phyloP scores from a whole-genome alignment of 257 asterid species.

The Plantago ovata region DNA sequence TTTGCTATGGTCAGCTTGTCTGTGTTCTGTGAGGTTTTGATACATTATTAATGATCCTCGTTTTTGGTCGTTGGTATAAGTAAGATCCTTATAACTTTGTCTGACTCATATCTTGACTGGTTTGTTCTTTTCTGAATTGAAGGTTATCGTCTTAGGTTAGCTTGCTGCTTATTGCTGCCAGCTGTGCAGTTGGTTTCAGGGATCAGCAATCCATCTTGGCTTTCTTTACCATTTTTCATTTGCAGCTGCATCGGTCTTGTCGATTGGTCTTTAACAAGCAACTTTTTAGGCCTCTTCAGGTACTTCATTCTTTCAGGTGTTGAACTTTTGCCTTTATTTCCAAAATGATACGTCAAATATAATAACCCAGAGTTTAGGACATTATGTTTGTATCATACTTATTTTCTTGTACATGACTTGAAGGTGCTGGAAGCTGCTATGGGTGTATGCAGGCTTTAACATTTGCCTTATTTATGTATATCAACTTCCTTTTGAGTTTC shows the following conservation, averaged over 20 bases:
- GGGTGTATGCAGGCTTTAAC: constrained; percentile 76
- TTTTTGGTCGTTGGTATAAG: constrained; percentile 3
- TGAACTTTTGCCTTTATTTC: neutral
- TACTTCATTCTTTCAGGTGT: constrained; percentile 28
- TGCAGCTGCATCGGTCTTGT: constrained; percentile 97
- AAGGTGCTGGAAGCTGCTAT: constrained; percentile 98
- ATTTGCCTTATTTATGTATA: constrained; percentile 73
- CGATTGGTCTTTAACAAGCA: constrained; percentile 94
- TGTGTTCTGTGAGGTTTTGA: neutral
- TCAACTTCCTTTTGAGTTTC: constrained; percentile 78
- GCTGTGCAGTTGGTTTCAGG: constrained; percentile 93
- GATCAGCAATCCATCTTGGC: constrained; percentile 98
- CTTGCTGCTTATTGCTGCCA: constrained; percentile 89
- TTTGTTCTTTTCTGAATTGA: constrained; percentile 21
- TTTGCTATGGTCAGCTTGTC: neutral
- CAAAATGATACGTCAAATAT: neutral
- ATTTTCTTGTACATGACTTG: constrained; percentile 33
- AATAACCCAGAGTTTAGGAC: constrained; percentile 12
- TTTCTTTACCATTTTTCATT: constrained; percentile 85
- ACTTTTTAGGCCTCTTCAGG: constrained; percentile 98
- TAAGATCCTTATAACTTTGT: neutral
- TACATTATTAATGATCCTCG: neutral
- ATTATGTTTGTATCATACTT: constrained; percentile 27
- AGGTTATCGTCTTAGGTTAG: constrained; percentile 96
- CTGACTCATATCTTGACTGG: constrained; percentile 23